Evolutionary conservation across 768 basidiomycete species (phyloP), one percentile per base, ranked within the genome.

Genomic region (Thelephora ganbajun): DNA sequence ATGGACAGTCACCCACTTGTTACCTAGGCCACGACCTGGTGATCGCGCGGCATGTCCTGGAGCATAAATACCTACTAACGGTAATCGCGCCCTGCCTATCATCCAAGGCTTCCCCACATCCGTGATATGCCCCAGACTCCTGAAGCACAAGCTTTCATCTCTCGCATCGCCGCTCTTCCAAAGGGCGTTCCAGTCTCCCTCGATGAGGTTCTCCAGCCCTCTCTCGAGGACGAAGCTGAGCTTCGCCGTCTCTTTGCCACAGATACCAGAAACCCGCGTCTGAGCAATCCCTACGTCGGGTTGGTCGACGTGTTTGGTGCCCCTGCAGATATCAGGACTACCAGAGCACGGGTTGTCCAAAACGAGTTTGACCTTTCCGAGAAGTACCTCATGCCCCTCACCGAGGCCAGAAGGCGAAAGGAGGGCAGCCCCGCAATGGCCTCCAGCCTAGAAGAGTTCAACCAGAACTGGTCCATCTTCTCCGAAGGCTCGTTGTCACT

Each of bases 381-480:
- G 2, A 68, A 74, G 35, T 66, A 79, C 57, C 63, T 79, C 35
- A 73, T 80, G 69, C 71, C 77, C 0, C 57, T 80, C n/a, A 57
- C 64, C 2, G 65, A 66, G 12, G 54, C 53, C 1, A 59, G 64
- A 16, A 65, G 78, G 42, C 71, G 71, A 57, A 59, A 67, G 48
- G 73, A 77, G 39, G 75, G 77, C 26, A 56, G 63, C 2, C 70
- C 72, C 1, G 63, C 67, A 43, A 76, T 74, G 63, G 73, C 73
- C 9, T 52, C 62, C 1, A 63, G 62, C 52, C 56, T 78, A 11
- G 77, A 77, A 16, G 72, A 75, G 44, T 82, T 79, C 66, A 72
- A 71, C 63, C 72, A 70, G 63, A 78, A 77, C 54, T 82, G 78
- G 78, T 48, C 69, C 11, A 65, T 80, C 35, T 82, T 82, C 59